Conservation (phyloP, 306 rosid genomes). For the Alnus rubra region DNA sequence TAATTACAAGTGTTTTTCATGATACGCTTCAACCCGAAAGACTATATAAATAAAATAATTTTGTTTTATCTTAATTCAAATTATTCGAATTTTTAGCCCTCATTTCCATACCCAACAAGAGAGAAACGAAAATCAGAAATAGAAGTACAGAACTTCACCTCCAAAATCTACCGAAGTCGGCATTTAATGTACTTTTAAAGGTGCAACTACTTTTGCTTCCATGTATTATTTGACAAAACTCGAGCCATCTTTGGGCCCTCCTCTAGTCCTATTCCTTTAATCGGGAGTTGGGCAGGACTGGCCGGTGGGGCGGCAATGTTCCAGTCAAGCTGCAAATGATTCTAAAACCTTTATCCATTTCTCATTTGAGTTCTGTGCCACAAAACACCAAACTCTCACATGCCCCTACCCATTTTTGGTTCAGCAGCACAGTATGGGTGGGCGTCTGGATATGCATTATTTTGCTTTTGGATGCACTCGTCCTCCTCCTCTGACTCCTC, state of each 20-base stretch:
- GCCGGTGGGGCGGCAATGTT: neutral
- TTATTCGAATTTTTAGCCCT: neutral
- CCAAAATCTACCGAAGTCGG: neutral
- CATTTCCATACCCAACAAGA: neutral
- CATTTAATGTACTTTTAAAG: neutral
- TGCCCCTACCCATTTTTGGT: neutral
- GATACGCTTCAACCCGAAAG: too few species aligned
- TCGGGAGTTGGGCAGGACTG: too few species aligned
- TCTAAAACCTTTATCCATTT: neutral
- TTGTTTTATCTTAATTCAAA: neutral
- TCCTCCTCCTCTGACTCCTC: too few species aligned
- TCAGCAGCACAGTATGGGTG: neutral
- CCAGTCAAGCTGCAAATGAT: slow-evolving; percentile 14
- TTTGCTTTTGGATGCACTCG: neutral
- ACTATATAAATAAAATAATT: too few species aligned
- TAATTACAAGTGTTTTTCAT: too few species aligned
- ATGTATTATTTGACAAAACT: neutral
- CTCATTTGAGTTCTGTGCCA: neutral
- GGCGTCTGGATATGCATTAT: neutral
- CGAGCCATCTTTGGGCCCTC: too few species aligned
- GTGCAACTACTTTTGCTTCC: neutral
- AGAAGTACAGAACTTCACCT: too few species aligned
- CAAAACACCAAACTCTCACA: slow-evolving; percentile 11
- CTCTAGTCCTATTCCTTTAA: too few species aligned
- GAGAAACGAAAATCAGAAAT: too few species aligned